Base-by-base conservation (phyloP, 2,329 filamentous ascomycete species). In the Podosphaera xanthii region DNA sequence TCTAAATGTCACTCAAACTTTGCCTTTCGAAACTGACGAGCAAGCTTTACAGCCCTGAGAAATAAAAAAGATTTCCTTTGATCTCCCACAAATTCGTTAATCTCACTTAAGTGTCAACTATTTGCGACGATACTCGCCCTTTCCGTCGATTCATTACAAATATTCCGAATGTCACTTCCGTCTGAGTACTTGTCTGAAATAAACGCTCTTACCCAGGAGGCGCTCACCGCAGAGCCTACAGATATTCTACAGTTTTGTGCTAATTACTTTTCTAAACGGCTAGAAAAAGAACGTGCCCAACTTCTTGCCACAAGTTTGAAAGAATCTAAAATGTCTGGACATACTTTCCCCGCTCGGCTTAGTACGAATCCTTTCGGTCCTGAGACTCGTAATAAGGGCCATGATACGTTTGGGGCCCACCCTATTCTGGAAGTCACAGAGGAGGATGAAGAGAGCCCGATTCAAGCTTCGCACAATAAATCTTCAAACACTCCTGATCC, bases 401-500 rank as follows among this genome's bases (percentile, higher is more conserved):
- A 61, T 49, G 65, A 66, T 36, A 60, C 64, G 63, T 67, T 70
- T 61, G 70, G 70, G 65, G 79, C 79, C 71, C 77, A 77, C 62
- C 80, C 86, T 62, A 82, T 91, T 60, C 62, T 64, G 35, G 68
- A 69, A 52, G 66, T 69, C 34, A 61, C 63, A 58, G 68, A 70
- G 60, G 74, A 78, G 61, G 89, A 95, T 57, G 75, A 78, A 61
- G 88, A 94, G 58, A 87, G 90, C 68, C 76, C 75, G 62, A 77
- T 90, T 68, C 81, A 81, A 64, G 90, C 87, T 59, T 87, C 87
- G 62, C 88, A 86, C 38, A 78, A 71, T 60, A 83, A 84, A 66
- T 74, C 75, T 63, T 64, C 70, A 22, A 65, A 67, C 35, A 77
- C 79, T 50, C 74, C 75, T 30, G 72, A 75, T 12, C 73, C 74